Evolutionary conservation across 2,329 filamentous ascomycete genomes (phyloP).

Genomic region (Intubia oerlemansii): DNA sequence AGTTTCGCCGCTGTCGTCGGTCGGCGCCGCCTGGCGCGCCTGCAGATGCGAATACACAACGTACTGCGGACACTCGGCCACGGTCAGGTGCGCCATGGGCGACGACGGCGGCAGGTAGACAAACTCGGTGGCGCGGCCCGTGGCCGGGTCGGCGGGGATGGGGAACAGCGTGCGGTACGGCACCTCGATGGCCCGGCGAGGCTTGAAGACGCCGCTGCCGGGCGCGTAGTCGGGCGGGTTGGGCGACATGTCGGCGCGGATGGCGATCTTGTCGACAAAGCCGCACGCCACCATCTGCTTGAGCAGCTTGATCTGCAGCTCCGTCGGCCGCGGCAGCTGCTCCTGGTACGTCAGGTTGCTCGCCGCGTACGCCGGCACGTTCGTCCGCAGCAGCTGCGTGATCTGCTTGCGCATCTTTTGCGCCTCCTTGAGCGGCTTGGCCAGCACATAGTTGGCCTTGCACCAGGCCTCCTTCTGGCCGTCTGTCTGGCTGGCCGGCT

Average conservation of each 20-base stretch:
- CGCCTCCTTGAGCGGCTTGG: conserved; percentile 73
- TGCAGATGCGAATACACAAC: conserved; percentile 78
- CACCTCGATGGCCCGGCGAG: conserved; percentile 74
- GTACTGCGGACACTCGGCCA: conserved; percentile 63
- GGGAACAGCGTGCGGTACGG: conserved; percentile 76
- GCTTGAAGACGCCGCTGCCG: conserved; percentile 21
- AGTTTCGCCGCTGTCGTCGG: not conserved
- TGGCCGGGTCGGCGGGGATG: conserved; percentile 20
- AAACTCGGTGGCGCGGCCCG: conserved; percentile 30
- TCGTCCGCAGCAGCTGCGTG: conserved; percentile 54
- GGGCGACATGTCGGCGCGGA: conserved; percentile 71
- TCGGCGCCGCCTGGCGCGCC: conserved; percentile 22
- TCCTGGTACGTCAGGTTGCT: conserved; percentile 33
- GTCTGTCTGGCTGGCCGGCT: too few species aligned
- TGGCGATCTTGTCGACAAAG: conserved; percentile 86
- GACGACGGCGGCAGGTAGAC: conserved; percentile 83
- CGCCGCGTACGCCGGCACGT: conserved; percentile 46
- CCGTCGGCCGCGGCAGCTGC: conserved; percentile 33
- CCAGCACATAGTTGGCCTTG: conserved; percentile 61
- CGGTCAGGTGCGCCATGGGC: conserved; percentile 46
- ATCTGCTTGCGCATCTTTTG: conserved; percentile 68
- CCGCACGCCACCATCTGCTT: conserved; percentile 85
- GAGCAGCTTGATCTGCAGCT: conserved; percentile 54
- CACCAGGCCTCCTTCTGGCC: conserved; percentile 73
- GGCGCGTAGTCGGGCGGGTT: conserved; percentile 42